Evolutionary conservation across 1,139 yeast genomes (phyloP), one percentile per base, ranked within the genome.

Genomic region (Nakaseomyces uthaithaninus): DNA sequence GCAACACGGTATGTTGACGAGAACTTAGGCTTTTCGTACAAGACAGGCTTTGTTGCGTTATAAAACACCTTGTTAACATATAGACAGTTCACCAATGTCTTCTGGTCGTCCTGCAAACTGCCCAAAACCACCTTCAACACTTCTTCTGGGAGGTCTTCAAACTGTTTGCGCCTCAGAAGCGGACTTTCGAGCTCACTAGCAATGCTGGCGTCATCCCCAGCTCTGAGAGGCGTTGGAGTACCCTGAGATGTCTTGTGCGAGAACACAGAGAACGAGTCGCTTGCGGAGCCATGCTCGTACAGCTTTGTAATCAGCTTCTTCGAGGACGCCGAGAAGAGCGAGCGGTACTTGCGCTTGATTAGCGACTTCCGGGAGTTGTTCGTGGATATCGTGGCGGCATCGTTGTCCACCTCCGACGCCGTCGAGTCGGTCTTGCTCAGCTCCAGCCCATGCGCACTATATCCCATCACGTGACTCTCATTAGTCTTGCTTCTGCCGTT

Each of bases 1-100:
- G 84, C 91, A 42, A 83, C 72, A 37, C 94, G 64, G 54, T 79
- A 85, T 4, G 87, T 77, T 3, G 91, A 77, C 0, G 74, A 69
- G 50, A 85, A 72, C 12, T 52, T 48, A 11, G 87, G 74, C n/a
- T 62, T 48, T 16, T 64, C 58, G 55, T 82, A 85, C 16, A 82
- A 61, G 25, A 69, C 65, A 2, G 71, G 71, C 50, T 77, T 75
- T 8, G 77, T 67, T n/a, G 74, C 63, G 35, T 57, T 60, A 53
- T 78, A 72, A 48, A 80, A 71, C 20, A 62, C 57, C 44, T 65
- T 71, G 52, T 69, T 68, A 5, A 77, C 75, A 45, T 69, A 71
- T 27, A 80, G 57, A 47, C 80, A 71, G 28, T 53, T 53, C 1
- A 69, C 60, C 23, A 63, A 45, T 2, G 65, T 47, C 15, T 42